Conservation (phyloP, 805 yeast genomes). For the Wilhelminamyces savonicus region DNA sequence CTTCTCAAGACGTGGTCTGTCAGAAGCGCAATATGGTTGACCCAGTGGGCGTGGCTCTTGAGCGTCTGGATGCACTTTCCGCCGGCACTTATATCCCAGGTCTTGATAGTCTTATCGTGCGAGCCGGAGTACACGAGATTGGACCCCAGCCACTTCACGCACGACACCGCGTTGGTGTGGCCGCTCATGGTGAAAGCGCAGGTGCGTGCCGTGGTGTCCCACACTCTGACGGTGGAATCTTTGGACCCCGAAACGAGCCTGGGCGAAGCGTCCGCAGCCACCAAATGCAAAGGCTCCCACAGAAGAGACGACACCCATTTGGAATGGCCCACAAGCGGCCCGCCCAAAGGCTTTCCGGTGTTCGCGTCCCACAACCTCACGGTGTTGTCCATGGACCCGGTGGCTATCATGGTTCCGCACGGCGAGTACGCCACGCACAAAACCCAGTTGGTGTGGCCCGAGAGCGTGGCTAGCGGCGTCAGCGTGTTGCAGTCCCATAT, state of each 20-base stretch:
- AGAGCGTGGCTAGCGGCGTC: conserved; percentile 74
- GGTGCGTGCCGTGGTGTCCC: conserved; percentile 75
- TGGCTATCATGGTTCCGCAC: conserved; percentile 83
- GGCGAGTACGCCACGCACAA: conserved; percentile 89
- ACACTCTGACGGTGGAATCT: conserved; percentile 81
- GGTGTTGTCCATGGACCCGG: conserved; percentile 93
- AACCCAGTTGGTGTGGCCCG: conserved; percentile 93
- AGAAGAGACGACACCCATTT: conserved; percentile 86
- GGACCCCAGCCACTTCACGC: conserved; percentile 96
- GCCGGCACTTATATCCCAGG: conserved; percentile 73
- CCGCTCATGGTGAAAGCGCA: conserved; percentile 74
- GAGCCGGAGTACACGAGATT: conserved; percentile 82
- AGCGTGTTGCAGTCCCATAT: conserved; percentile 96
- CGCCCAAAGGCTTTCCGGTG: conserved; percentile 69
- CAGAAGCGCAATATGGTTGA: conserved; percentile 85
- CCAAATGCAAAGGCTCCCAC: conserved; percentile 93
- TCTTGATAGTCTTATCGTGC: conserved; percentile 89
- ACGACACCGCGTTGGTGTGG: conserved; percentile 82
- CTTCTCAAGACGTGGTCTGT: conserved; percentile 83
- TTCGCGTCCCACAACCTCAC: conserved; percentile 81
- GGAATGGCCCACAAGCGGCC: conserved; percentile 70
- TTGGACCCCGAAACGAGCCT: conserved; percentile 83
- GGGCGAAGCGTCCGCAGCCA: conserved; percentile 56
- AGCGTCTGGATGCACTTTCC: conserved; percentile 77
- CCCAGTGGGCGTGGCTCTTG: conserved; percentile 96